Evolutionary conservation across 2,329 filamentous ascomycete species (phyloP).

Genomic region (Beauveria pseudobassiana): DNA sequence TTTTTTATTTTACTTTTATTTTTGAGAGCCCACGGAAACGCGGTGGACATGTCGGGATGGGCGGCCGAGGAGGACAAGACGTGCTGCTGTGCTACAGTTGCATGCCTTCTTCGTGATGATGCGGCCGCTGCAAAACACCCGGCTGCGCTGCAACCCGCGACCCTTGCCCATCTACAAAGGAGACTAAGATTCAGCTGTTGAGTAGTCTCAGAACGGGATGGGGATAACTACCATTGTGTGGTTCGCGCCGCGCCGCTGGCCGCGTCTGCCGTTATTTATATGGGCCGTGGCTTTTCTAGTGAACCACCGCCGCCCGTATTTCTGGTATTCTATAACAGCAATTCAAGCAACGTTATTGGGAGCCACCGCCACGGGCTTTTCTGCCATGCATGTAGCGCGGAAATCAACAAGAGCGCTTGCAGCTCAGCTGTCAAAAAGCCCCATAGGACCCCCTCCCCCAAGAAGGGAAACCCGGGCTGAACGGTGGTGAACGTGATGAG

Average conservation of each 20-base stretch:
- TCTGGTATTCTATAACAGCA: too few species aligned
- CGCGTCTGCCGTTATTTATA: conserved; percentile 11
- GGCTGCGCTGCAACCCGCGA: too few species aligned
- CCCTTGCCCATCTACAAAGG: not conserved
- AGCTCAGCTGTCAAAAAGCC: too few species aligned
- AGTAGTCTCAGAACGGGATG: not conserved
- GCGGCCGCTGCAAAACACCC: too few species aligned
- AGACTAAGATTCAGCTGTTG: not conserved
- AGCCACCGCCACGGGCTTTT: not conserved
- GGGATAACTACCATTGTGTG: not conserved
- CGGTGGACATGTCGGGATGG: too few species aligned
- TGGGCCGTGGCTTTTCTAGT: conserved; percentile 6
- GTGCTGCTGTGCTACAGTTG: too few species aligned
- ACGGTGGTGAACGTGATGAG: not conserved
- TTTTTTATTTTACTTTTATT: too few species aligned
- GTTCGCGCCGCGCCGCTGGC: conserved; percentile 9
- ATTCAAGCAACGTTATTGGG: not conserved
- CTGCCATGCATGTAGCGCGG: not conserved
- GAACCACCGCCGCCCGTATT: not conserved
- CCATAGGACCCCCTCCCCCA: not conserved
- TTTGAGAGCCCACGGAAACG: too few species aligned
- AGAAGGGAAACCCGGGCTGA: not conserved
- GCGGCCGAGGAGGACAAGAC: too few species aligned
- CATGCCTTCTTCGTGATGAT: too few species aligned
- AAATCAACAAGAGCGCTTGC: not conserved